Base-by-base conservation (phyloP, 805 yeast genomes). In the Metschnikowia lachancei region DNA sequence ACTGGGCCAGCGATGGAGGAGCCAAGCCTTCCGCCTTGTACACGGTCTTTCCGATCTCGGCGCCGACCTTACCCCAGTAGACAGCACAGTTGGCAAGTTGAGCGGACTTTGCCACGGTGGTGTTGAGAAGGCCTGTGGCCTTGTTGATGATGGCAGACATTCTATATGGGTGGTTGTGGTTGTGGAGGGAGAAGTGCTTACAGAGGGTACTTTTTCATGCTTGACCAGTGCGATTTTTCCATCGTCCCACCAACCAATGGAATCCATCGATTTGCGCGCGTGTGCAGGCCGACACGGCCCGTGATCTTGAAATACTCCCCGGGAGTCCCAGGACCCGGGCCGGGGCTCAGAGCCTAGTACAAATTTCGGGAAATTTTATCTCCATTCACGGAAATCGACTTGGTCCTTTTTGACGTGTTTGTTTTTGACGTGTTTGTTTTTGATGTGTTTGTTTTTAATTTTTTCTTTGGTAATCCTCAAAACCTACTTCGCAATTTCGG, bases 1-100 rank as follows among this genome's bases (percentile, higher is more conserved):
- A 77, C 67, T 89, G 89, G 46, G 80, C 78, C 51, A 77, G 60
- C 35, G 88, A 66, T 60, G 99, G 99, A 54, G 98, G 98, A 52
- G 95, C 87, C 59, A 94, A 74, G 54, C 90, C 95, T 75, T 94
- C 99, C 70, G 87, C 86, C 64, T 83, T 72, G 81, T 92, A 94
- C 52, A 94, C 87, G 69, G 81, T 79, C 70, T 86, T 86, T 50
- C 78, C 81, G 58, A 82, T 65, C 67, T 82, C 87, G 52, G 76
- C 81, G 45, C 72, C 64, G 50, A 82, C 87, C 72, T 82, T 82
- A 47, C 82, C 73, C 87, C 94, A 94, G 85, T 88, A 94, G 49
- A 87, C 67, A 48, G 91, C 75, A 52, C 74, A 59, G 70, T 83
- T 78, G 56, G 69, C 62, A 29, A 66, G 56, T 54, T 67, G 65